Conservation (phyloP, 768 basidiomycete species). For the Tulasnella sp. region DNA sequence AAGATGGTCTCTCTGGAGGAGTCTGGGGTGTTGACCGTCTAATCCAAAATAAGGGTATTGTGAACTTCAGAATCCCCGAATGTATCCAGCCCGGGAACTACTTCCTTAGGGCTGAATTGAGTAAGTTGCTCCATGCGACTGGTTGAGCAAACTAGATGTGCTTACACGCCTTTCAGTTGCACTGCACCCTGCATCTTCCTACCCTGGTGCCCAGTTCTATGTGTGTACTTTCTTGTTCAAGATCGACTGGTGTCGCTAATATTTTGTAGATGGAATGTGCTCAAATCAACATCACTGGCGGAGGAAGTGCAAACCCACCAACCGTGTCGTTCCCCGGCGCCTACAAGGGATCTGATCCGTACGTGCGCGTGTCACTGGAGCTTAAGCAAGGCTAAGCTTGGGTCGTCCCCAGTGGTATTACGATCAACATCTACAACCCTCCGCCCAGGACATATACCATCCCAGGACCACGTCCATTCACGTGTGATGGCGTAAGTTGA, state of each 20-base stretch:
- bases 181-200: constrained; percentile 32
- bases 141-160: too few relatives aligned
- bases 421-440: constrained; percentile 2
- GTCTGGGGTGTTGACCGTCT: constrained; percentile 38
- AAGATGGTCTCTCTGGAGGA: constrained; percentile 24
- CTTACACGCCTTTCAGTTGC: constrained; percentile 15
- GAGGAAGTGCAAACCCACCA: constrained; percentile 21
- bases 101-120: constrained; percentile 37
- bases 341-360: constrained; percentile 13
- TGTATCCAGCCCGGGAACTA: constrained; percentile 39
- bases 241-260: not conserved
- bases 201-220: constrained; percentile 35
- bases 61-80: constrained; percentile 35
- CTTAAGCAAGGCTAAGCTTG: not conserved
- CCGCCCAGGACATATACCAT: constrained; percentile 7
- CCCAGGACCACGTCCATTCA: constrained; percentile 6
- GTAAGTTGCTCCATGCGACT: not conserved
- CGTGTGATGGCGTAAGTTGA: not conserved
- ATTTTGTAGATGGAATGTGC: constrained; percentile 23
- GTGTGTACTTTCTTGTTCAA: not conserved
- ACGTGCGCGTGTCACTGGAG: not conserved
- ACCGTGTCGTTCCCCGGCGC: constrained; percentile 16
- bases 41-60: constrained; percentile 39
- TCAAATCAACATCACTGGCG: constrained; percentile 30
- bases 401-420: not conserved